phyloP scores from a whole-genome alignment of 192 early-diverging fungal genomes.

The Coemansia sp. region DNA sequence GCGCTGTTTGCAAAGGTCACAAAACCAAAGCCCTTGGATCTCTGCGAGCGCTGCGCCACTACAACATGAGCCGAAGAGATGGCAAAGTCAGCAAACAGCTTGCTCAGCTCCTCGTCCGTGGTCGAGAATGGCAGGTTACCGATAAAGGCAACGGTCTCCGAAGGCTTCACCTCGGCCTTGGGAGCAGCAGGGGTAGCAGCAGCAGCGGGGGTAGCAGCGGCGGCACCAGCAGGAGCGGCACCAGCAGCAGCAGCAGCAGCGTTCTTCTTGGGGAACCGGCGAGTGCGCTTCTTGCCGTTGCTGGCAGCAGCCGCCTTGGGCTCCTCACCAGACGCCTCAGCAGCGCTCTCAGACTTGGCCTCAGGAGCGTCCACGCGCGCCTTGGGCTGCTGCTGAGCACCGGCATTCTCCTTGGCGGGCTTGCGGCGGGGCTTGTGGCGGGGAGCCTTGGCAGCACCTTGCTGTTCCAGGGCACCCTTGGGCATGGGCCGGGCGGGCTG shows the following conservation, averaged over 20 bases:
- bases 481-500: conserved; percentile 73
- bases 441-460: conserved; percentile 19
- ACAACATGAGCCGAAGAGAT: conserved; percentile 76
- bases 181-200: background rate
- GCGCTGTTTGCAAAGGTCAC: conserved; percentile 73
- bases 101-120: conserved; percentile 64
- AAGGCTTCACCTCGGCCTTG: conserved; percentile 14
- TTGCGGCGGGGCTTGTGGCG: conserved; percentile 17
- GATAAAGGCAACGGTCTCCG: conserved; percentile 67
- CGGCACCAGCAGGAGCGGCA: conserved; percentile 3
- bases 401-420: conserved; percentile 2
- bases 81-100: conserved; percentile 69
- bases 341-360: conserved; percentile 19
- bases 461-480: conserved; percentile 21
- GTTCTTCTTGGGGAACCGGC: conserved; percentile 54
- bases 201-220: conserved; percentile 1
- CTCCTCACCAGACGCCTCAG: conserved; percentile 16
- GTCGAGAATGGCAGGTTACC: conserved; percentile 76
- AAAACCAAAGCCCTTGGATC: conserved; percentile 95
- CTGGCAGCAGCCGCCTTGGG: conserved; percentile 8
- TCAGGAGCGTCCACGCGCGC: conserved; percentile 15
- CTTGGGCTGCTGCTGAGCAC: background rate
- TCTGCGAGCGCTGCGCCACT: conserved; percentile 56
- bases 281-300: conserved; percentile 15
- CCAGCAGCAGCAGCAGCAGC: background rate